Base-by-base conservation (phyloP, 495 filamentous ascomycete species). In the Recurvomyces mirabilis region DNA sequence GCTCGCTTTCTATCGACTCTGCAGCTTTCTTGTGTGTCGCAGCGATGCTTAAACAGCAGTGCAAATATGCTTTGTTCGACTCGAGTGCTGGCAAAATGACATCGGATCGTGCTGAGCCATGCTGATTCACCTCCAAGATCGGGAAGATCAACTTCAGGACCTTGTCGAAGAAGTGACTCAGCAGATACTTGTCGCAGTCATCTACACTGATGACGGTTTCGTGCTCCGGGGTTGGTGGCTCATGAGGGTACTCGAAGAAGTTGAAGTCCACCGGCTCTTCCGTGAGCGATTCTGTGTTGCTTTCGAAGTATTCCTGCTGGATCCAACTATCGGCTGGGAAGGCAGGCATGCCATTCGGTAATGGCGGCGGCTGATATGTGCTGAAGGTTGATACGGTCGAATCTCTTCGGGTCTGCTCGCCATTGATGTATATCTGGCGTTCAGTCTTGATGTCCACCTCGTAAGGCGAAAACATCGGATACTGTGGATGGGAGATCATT, bases 371-470 rank as follows among this genome's bases (percentile, higher is more conserved):
- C 21, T 79, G 78, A 60, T 77, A 86, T 3, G 83, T 82, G 69
- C 78, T 91, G 68, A 93, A 94, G 12, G 85, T 93, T 0, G 86
- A 88, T 14, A 81, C 76, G 4, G 81, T 79, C 3, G 85, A 91
- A 57, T 95, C 86, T 41, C 81, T 71, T 15, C 87, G 70, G 14
- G 85, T 78, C 1, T 82, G 85, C 37, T 94, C 72, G 61, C 93
- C 85, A 53, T 95, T 86, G 57, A 98, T 77, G 60, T 84, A 96
- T 64, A 87, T 89, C 58, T 96, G 87, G 49, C 87, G 74, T 63
- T 94, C 87, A 0, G 91, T 95, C 71, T 83, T 87, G 66, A 95
- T 81, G 60, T 98, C 91, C 47, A 95, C 80, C 60, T 95, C 89
- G 58, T 93, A 95, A 0, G 87, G 85, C 14, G 79, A 72, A 64